Evolutionary conservation across 768 basidiomycete species (phyloP).

Genomic region (Inosperma sp.): DNA sequence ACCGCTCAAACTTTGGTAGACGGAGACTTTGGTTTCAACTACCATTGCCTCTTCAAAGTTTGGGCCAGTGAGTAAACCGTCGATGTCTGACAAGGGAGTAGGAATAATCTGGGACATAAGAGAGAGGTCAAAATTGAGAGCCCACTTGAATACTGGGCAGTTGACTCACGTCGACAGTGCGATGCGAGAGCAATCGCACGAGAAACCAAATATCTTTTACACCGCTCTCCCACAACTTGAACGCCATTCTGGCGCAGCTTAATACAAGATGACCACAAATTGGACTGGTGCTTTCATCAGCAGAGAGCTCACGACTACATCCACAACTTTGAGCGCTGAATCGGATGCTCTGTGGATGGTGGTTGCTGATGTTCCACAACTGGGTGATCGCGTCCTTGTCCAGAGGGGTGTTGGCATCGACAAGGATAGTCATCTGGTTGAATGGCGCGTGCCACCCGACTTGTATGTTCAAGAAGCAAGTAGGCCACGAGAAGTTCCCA

Average conservation of each 20-base stretch:
- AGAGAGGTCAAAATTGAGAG: background rate
- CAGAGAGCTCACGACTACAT: background rate
- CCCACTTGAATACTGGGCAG: background rate
- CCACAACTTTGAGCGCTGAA: slow-evolving; percentile 2
- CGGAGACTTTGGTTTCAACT: background rate
- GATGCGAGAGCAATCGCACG: slow-evolving; percentile 14
- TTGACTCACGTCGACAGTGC: slow-evolving; percentile 15
- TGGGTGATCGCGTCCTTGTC: background rate
- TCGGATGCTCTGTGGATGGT: background rate
- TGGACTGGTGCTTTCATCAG: background rate
- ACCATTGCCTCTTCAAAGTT: background rate
- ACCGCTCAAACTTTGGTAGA: background rate
- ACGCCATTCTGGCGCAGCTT: slow-evolving; percentile 14
- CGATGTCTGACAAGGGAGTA: too few relatives aligned
- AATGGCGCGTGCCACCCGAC: too few relatives aligned
- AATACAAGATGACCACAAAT: slow-evolving; percentile 13
- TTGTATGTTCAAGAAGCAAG: too few relatives aligned
- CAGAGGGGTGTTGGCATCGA: background rate
- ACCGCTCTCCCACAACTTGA: slow-evolving; percentile 11
- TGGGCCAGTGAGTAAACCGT: background rate
- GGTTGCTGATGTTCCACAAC: background rate
- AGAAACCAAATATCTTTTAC: slow-evolving; percentile 6
- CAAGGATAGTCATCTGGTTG: background rate
- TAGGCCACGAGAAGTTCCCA: too few relatives aligned
- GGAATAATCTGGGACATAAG: too few relatives aligned